phyloP scores from a whole-genome alignment of 768 basidiomycete species.

The Suillus sp. region DNA sequence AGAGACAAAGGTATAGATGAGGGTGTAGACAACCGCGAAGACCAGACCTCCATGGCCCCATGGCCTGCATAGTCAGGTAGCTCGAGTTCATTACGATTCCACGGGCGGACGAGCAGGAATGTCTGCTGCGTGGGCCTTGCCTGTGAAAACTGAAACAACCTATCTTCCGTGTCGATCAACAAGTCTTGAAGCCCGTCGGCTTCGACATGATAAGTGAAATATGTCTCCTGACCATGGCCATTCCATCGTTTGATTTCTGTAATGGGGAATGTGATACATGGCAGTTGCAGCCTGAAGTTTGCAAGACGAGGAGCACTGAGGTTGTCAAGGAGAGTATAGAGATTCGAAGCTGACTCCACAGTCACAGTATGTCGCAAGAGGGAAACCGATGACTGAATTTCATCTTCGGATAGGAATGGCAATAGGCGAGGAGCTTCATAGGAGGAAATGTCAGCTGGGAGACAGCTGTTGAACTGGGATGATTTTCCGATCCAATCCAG shows the following conservation, averaged over 20 bases:
- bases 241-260: neutral
- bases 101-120: neutral
- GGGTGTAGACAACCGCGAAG: no score
- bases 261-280: neutral
- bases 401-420: no score
- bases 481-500: no score
- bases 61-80: neutral
- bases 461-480: no score
- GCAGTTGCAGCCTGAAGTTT: neutral
- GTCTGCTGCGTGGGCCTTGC: neutral
- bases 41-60: no score
- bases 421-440: no score
- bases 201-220: neutral
- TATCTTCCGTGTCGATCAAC: neutral
- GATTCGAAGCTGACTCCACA: no score
- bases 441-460: no score
- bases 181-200: neutral
- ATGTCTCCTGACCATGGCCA: neutral
- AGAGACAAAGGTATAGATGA: no score
- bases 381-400: no score
- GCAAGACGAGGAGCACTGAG: neutral
- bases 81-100: neutral
- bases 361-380: no score
- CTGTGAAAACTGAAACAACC: neutral
- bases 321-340: neutral